These are phyloP conservation scores for Clavaria fumosa DNA, from an alignment of 768 basidiomycete species.

Conservation along the genomic window DNA sequence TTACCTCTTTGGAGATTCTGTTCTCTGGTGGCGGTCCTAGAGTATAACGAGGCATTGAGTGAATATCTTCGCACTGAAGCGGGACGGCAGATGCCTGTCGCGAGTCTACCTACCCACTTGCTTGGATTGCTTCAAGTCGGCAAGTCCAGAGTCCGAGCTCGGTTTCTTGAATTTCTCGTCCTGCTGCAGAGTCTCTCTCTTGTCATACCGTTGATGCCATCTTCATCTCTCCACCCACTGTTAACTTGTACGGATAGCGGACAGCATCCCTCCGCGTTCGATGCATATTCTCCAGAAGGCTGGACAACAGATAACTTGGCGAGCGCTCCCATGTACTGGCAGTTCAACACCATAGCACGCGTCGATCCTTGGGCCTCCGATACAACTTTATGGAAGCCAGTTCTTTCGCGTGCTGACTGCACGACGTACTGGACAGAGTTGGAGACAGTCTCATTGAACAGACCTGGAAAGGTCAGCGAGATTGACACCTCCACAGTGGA, in stretches of 20 bases:
- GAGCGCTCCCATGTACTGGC: constrained; percentile 49
- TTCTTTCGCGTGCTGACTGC: constrained; percentile 25
- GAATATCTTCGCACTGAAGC: constrained; percentile 32
- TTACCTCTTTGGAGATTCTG: constrained; percentile 53
- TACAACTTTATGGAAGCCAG: constrained; percentile 34
- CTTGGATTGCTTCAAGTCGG: constrained; percentile 40
- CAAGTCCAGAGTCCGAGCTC: constrained; percentile 39
- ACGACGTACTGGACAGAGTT: constrained; percentile 44
- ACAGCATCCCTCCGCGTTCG: constrained; percentile 32
- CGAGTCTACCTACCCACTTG: constrained; percentile 36
- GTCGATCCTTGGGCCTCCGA: constrained; percentile 49
- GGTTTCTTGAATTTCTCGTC: constrained; percentile 46
- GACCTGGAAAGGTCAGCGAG: constrained; percentile 20
- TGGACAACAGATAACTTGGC: constrained; percentile 30
- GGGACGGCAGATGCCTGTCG: constrained; percentile 34
- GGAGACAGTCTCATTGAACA: constrained; percentile 31
- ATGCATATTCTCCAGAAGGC: constrained; percentile 25
- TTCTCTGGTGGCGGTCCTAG: constrained; percentile 40
- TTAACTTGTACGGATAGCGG: constrained; percentile 30
- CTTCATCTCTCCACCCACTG: constrained; percentile 25
- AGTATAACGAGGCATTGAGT: constrained; percentile 41
- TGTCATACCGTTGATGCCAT: constrained; percentile 38
- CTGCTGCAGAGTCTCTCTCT: constrained; percentile 43
- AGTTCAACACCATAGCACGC: constrained; percentile 38
- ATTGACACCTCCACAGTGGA: constrained; percentile 10